Base-by-base conservation (phyloP, 106 monocot species). In the Agapanthus africanus region DNA sequence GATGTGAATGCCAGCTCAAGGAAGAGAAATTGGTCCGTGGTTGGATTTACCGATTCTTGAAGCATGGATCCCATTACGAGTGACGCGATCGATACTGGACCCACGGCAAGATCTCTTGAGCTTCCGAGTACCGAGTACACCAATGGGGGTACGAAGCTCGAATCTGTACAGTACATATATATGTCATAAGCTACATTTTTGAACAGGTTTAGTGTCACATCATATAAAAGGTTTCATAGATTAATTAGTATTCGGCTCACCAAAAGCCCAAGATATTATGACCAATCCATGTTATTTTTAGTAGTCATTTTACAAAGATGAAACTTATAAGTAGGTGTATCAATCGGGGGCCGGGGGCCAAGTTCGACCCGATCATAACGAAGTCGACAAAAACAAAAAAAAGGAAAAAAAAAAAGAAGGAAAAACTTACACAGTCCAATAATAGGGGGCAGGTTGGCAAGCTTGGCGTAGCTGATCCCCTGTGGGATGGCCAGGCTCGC, bases 401-500 rank as follows among this genome's bases (percentile, higher is more conserved):
- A n/a, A n/a, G n/a, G n/a, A n/a, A n/a, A n/a, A n/a, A n/a, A n/a
- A n/a, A n/a, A n/a, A n/a, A n/a, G n/a, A n/a, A n/a, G 7, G 14
- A 37, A 21, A 63, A 19, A 1, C 88, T 88, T 73, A 95, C 94
- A 95, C 4, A 95, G 79, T 7, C 94, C 94, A 2, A 95, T 67
- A 57, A 91, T 91, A 41, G 94, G 91, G 7, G 94, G 94, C 68
- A 95, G 63, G 26, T 83, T 85, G 6, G 94, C 94, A 11, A 95
- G 85, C 33, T 88, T 83, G 19, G 94, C 94, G 62, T 95, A 95
- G 76, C 94, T 95, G 42, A 95, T 95, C 0, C 94, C 94, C 88
- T 95, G 94, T 1, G 94, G 94, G 42, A 95, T 82, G 84, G 94
- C 91, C 25, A 95, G 61, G 79, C 91, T 95, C 54, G 94, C 88